Conservation (phyloP, 805 yeast species). For the Sugiyamaella valdiviana region DNA sequence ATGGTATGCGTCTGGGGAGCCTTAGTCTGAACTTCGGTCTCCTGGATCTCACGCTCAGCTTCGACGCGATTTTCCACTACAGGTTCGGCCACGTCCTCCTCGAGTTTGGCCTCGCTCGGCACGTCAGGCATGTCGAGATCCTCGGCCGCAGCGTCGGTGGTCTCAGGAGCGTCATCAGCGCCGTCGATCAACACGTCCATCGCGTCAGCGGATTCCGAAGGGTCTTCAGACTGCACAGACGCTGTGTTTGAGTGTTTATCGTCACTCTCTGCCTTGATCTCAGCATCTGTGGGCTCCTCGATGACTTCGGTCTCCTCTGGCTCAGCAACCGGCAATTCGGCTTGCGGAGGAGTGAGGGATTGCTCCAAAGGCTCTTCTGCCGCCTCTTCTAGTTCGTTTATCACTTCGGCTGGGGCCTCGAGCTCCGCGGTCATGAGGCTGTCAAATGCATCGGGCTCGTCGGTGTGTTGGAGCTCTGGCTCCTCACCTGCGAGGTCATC, state of each 20-base stretch:
- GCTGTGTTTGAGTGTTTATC: not conserved
- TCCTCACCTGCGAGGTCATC: no score
- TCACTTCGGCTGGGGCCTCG: no score
- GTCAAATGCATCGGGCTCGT: no score
- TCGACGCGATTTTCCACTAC: not conserved
- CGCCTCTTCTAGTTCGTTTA: no score
- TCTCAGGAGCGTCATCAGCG: constrained; percentile 3
- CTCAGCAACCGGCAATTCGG: not conserved
- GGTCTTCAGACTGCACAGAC: no score
- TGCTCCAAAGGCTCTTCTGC: no score
- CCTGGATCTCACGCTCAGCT: constrained; percentile 1
- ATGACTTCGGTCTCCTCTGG: not conserved
- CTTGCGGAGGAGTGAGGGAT: no score
- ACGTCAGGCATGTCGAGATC: not conserved
- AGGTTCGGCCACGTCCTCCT: not conserved
- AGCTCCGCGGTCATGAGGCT: no score
- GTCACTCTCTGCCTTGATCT: not conserved
- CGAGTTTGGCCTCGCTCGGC: not conserved
- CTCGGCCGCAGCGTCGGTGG: not conserved
- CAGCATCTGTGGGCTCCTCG: not conserved
- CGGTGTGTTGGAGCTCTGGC: no score
- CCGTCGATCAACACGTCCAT: constrained; percentile 3
- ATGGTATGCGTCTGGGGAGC: constrained; percentile 68
- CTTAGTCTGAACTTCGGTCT: not conserved
- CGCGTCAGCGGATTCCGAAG: not conserved